These are phyloP conservation scores for Tetrapisispora fleetii DNA, from an alignment of 805 yeast genomes.

Conservation along the genomic window DNA sequence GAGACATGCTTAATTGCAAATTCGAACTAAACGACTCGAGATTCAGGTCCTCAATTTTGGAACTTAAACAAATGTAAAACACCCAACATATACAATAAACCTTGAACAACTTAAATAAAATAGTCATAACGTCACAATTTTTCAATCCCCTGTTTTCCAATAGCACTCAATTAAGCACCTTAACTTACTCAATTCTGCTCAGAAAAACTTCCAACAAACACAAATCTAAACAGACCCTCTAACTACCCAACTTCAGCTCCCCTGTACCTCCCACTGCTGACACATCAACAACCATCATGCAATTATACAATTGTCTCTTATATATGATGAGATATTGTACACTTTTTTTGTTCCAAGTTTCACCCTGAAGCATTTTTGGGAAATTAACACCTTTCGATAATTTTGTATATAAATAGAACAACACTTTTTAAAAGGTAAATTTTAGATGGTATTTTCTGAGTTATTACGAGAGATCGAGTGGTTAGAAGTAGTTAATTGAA, in stretches of 20 bases:
- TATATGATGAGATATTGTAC: neutral
- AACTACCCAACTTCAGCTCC: too few relatives aligned
- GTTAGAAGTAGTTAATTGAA: too few relatives aligned
- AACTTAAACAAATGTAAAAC: neutral
- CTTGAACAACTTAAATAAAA: neutral
- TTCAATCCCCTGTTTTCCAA: neutral
- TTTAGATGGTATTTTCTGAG: too few relatives aligned
- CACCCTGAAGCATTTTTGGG: neutral
- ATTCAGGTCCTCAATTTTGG: neutral
- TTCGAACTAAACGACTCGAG: neutral
- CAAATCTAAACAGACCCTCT: too few relatives aligned
- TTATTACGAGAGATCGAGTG: too few relatives aligned
- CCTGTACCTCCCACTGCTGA: too few relatives aligned
- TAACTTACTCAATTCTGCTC: too few relatives aligned
- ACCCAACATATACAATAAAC: neutral
- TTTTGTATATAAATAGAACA: neutral
- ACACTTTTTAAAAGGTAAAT: neutral
- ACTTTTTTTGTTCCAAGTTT: neutral
- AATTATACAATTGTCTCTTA: neutral
- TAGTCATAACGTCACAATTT: neutral
- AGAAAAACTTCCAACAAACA: too few relatives aligned
- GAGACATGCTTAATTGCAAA: neutral
- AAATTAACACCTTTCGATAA: too few relatives aligned
- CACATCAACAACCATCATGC: too few relatives aligned
- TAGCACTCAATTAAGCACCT: neutral